Percentiles rank a stretch among this genome's conserved stretches.
These are phyloP conservation scores for Leucocoprinus sp. DNA, from an alignment of 768 basidiomycete species.

Conservation along the genomic window DNA sequence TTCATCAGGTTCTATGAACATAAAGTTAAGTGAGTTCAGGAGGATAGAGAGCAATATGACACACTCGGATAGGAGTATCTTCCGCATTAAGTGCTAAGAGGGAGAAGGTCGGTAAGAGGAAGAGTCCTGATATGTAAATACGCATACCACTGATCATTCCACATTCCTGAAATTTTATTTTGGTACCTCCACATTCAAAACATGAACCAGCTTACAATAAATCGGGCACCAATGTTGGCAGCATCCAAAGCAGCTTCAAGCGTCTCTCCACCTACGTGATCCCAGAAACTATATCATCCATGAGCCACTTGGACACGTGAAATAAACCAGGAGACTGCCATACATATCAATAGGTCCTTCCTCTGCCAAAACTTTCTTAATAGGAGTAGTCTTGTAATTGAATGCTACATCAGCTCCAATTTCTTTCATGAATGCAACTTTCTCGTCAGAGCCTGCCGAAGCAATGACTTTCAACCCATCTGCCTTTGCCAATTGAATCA, in stretches of 20 bases:
- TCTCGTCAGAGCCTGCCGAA: conserved; percentile 64
- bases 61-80: conserved; percentile 20
- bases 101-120: no score
- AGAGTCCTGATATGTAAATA: conserved; percentile 7
- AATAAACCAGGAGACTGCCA: no score
- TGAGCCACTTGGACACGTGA: no score
- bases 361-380: conserved; percentile 40
- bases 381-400: conserved; percentile 62
- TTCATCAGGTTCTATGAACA: conserved; percentile 26
- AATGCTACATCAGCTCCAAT: conserved; percentile 63
- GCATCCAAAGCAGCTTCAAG: conserved; percentile 47
- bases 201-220: conserved; percentile 50
- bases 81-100: no score
- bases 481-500: conserved; percentile 44
- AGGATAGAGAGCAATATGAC: not conserved
- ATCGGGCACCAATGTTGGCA: conserved; percentile 35
- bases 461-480: conserved; percentile 61
- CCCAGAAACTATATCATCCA: conserved; percentile 47
- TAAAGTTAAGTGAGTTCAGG: not conserved
- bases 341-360: conserved; percentile 46
- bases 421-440: conserved; percentile 51
- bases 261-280: conserved; percentile 52
- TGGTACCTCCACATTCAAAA: not conserved
- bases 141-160: conserved; percentile 26
- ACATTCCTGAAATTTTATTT: conserved; percentile 23